phyloP scores from a whole-genome alignment of 169 alveolate genomes.

The Cryptosporidium felis region DNA sequence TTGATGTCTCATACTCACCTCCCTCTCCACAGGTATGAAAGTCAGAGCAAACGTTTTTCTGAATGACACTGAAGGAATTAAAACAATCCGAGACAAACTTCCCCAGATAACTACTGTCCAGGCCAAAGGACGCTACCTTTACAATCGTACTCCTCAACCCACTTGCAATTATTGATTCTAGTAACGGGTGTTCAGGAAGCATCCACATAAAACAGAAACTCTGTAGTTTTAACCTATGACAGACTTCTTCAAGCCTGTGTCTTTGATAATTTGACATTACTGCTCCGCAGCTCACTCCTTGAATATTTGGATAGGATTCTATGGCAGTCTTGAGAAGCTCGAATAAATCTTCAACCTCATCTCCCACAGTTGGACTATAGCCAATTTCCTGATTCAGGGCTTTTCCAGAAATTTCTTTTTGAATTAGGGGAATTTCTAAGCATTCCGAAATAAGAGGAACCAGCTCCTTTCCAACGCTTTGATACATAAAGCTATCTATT shows the following conservation, averaged over 20 bases:
- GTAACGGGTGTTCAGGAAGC: slow-evolving; percentile 84
- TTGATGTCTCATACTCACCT: slow-evolving; percentile 98
- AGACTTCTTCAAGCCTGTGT: slow-evolving; percentile 94
- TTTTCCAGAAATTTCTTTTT: slow-evolving; percentile 80
- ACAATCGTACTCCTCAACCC: slow-evolving; percentile 89
- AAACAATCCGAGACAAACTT: slow-evolving; percentile 79
- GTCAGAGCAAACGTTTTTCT: slow-evolving; percentile 82
- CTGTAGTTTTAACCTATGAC: slow-evolving; percentile 77
- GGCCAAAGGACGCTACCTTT: slow-evolving; percentile 88
- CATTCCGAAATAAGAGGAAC: slow-evolving; percentile 93
- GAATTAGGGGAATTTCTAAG: slow-evolving; percentile 88
- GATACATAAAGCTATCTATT: slow-evolving; percentile 94
- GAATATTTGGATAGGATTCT: slow-evolving; percentile 82
- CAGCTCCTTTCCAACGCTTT: slow-evolving; percentile 93
- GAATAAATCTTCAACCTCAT: slow-evolving; percentile 95
- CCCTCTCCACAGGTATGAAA: slow-evolving; percentile 99
- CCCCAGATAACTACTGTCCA: slow-evolving; percentile 89
- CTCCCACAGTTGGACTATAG: slow-evolving; percentile 83
- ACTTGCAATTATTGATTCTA: slow-evolving; percentile 89
- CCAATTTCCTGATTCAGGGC: slow-evolving; percentile 82
- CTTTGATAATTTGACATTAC: slow-evolving; percentile 95
- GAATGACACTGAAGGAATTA: slow-evolving; percentile 62
- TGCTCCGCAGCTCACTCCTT: slow-evolving; percentile 96
- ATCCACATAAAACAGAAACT: slow-evolving; percentile 84
- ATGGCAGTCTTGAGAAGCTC: slow-evolving; percentile 81